These are phyloP conservation scores for Fusarium avenaceum DNA, from an alignment of 2,329 filamentous ascomycete species.

Conservation along the genomic window DNA sequence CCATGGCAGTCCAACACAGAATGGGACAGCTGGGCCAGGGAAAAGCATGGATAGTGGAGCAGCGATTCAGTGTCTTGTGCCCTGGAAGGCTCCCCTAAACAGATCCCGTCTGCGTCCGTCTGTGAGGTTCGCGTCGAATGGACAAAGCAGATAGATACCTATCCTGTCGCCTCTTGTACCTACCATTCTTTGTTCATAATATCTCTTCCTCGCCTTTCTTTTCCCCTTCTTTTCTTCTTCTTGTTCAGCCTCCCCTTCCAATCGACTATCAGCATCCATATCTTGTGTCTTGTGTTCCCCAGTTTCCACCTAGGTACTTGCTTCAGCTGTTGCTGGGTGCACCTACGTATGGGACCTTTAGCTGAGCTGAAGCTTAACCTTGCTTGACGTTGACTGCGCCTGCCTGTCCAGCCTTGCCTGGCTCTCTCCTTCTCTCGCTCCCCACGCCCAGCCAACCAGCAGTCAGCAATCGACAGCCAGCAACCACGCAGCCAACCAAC, in stretches of 20 bases:
- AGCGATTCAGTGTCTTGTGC: constrained; percentile 17
- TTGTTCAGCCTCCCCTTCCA: not conserved
- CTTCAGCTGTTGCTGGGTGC: constrained; percentile 6
- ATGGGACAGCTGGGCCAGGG: not conserved
- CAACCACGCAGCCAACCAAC: constrained; percentile 23
- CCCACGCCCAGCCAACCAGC: constrained; percentile 20
- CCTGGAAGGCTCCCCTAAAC: constrained; percentile 17
- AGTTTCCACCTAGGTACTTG: too few species aligned
- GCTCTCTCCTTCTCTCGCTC: constrained; percentile 4
- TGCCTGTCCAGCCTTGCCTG: constrained; percentile 25
- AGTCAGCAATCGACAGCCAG: constrained; percentile 2
- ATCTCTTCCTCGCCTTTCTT: not conserved
- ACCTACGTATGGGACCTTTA: not conserved
- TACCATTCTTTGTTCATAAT: not conserved
- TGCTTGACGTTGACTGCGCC: constrained; percentile 12
- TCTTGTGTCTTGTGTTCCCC: constrained; percentile 10
- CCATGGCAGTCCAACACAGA: not conserved
- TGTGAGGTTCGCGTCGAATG: not conserved
- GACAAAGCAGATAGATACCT: not conserved
- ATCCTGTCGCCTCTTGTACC: constrained; percentile 4
- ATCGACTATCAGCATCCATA: not conserved
- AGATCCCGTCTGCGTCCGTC: too few species aligned
- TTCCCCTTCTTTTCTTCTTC: too few species aligned
- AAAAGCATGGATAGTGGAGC: constrained; percentile 16
- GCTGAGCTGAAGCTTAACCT: constrained; percentile 2